These are phyloP conservation scores for Anisodus tanguticus DNA, from an alignment of 257 asterid species.

Conservation along the genomic window DNA sequence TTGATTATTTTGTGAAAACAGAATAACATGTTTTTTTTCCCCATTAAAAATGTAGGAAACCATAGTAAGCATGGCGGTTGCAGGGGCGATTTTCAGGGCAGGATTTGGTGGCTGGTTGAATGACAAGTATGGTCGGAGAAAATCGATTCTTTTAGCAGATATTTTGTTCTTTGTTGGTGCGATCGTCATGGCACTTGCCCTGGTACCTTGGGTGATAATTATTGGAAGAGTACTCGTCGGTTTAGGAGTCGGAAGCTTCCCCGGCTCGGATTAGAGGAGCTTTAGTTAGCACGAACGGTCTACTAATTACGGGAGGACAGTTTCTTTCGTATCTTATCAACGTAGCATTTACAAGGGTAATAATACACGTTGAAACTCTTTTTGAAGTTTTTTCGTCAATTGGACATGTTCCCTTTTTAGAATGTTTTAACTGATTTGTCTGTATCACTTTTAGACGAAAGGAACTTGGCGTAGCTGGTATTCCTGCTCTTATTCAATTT, in stretches of 20 bases:
- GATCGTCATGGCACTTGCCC: conserved; percentile 62
- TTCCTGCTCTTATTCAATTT: conserved; percentile 73
- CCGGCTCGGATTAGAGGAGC: conserved; percentile 88
- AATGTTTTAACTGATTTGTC: neutral
- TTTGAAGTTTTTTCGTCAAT: neutral
- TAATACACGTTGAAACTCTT: neutral
- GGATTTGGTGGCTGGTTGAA: conserved; percentile 69
- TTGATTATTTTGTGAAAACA: neutral
- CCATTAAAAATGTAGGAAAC: conserved; percentile 55
- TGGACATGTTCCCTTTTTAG: neutral
- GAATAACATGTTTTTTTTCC: conserved; percentile 33
- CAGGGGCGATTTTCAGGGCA: conserved; percentile 83
- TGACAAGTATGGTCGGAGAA: conserved; percentile 73
- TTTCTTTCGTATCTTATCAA: conserved; percentile 75
- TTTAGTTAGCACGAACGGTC: conserved; percentile 78
- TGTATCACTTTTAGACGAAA: conserved; percentile 42
- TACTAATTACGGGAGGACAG: conserved; percentile 81
- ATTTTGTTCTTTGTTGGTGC: conserved; percentile 66
- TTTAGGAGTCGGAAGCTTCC: conserved; percentile 84
- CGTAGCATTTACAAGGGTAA: conserved; percentile 72
- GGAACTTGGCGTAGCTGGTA: conserved; percentile 79
- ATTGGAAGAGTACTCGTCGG: conserved; percentile 78
- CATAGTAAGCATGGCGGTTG: conserved; percentile 81
- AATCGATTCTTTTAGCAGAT: conserved; percentile 71
- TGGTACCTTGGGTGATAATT: conserved; percentile 71